Percentiles rank a stretch among this genome's conserved stretches.
phyloP scores from a whole-genome alignment of 768 basidiomycete species.

The Imleria badia region DNA sequence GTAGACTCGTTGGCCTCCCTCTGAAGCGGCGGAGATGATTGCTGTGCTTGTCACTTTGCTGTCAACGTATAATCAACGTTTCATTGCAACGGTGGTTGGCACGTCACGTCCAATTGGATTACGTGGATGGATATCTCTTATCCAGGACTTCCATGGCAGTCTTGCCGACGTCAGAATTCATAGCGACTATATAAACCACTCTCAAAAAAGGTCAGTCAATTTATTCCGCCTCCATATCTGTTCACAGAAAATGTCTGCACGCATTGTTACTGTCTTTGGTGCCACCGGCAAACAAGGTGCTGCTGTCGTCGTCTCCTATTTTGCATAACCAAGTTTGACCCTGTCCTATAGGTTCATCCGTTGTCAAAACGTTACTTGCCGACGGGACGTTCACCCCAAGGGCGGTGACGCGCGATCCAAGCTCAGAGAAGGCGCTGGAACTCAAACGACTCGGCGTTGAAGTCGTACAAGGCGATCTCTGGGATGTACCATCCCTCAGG shows the following conservation, averaged over 20 bases:
- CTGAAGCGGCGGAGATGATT: too few species aligned
- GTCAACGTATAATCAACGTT: too few species aligned
- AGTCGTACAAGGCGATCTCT: slow-evolving; percentile 23
- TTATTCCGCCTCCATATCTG: neutral
- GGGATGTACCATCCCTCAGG: slow-evolving; percentile 27
- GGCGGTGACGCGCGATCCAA: slow-evolving; percentile 33
- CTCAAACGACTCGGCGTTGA: slow-evolving; percentile 24
- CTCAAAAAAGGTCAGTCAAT: neutral
- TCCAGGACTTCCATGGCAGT: too few species aligned
- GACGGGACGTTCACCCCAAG: slow-evolving; percentile 36
- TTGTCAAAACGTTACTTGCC: slow-evolving; percentile 29
- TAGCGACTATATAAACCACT: slow-evolving; percentile 12
- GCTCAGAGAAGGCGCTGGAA: slow-evolving; percentile 23
- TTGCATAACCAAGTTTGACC: neutral
- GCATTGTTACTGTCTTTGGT: slow-evolving; percentile 34
- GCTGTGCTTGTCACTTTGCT: too few species aligned
- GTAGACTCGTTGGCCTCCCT: too few species aligned
- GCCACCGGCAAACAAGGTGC: slow-evolving; percentile 38
- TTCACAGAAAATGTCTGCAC: slow-evolving; percentile 11
- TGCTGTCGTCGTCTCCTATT: neutral
- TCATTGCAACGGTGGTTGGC: too few species aligned
- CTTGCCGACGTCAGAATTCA: too few species aligned
- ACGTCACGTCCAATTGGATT: too few species aligned
- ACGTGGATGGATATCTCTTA: too few species aligned
- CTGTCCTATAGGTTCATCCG: slow-evolving; percentile 21